These are phyloP conservation scores for Nigrospora oryzae DNA, from an alignment of 2,329 filamentous ascomycete genomes.

Conservation along the genomic window DNA sequence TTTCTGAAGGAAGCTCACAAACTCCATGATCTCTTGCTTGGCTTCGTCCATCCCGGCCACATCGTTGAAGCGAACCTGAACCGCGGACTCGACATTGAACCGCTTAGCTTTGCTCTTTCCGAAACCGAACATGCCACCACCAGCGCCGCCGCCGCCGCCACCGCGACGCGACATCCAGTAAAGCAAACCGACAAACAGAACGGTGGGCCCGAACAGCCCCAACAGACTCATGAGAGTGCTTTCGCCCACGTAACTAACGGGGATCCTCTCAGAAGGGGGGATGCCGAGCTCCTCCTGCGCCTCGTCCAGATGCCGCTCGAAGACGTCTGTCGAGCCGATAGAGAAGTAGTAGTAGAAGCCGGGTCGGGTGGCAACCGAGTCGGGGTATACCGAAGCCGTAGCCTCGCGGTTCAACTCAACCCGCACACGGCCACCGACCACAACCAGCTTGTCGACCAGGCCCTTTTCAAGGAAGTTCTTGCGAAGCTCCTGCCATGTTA, in stretches of 20 bases:
- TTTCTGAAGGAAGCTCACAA: slow-evolving; percentile 93
- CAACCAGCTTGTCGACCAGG: slow-evolving; percentile 83
- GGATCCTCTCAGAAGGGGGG: slow-evolving; percentile 79
- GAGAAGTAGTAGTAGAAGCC: slow-evolving; percentile 87
- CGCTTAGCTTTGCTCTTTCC: slow-evolving; percentile 92
- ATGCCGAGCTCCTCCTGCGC: slow-evolving; percentile 85
- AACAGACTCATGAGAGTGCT: slow-evolving; percentile 67
- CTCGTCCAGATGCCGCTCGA: slow-evolving; percentile 80
- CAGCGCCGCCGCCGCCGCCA: slow-evolving; percentile 55
- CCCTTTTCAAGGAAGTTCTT: slow-evolving; percentile 94
- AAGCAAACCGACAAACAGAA: slow-evolving; percentile 77
- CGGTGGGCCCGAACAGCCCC: slow-evolving; percentile 73
- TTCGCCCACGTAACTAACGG: slow-evolving; percentile 78
- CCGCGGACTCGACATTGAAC: slow-evolving; percentile 93
- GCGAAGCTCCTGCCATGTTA: slow-evolving; percentile 95
- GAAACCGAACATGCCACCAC: slow-evolving; percentile 86
- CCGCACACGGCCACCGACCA: slow-evolving; percentile 69
- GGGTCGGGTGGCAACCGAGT: slow-evolving; percentile 58
- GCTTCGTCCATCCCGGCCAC: slow-evolving; percentile 98
- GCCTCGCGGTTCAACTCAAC: slow-evolving; percentile 75
- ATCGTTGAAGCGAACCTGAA: slow-evolving; percentile 95
- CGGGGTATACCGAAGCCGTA: slow-evolving; percentile 63
- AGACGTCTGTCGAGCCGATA: slow-evolving; percentile 88
- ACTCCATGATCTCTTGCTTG: slow-evolving; percentile 98
- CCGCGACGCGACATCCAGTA: slow-evolving; percentile 70